These are phyloP conservation scores for Cutaneotrichosporon arboriforme DNA, from an alignment of 1,284 basidiomycete species.

Conservation along the genomic window DNA sequence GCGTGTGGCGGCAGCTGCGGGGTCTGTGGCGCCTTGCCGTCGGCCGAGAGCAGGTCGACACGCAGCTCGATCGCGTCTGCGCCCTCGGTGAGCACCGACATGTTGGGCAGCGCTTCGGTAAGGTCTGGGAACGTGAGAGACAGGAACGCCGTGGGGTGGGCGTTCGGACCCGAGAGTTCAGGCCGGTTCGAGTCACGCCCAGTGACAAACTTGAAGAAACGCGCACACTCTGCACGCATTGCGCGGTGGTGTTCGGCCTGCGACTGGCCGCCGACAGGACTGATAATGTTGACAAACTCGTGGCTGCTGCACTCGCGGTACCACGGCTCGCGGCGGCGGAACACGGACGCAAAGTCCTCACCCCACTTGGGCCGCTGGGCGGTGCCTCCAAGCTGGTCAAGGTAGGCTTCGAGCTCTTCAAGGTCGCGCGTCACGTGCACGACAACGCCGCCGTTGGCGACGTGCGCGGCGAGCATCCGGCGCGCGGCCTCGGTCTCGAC, in stretches of 20 bases:
- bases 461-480: conserved; percentile 65
- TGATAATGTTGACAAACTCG: conserved; percentile 69
- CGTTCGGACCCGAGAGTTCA: conserved; percentile 39
- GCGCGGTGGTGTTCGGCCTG: conserved; percentile 36
- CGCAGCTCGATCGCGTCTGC: conserved; percentile 90
- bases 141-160: conserved; percentile 76
- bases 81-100: conserved; percentile 72
- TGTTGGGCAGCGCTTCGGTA: conserved; percentile 60
- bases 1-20: conserved; percentile 61
- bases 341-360: conserved; percentile 74
- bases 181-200: conserved; percentile 65
- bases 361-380: conserved; percentile 77
- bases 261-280: conserved; percentile 32
- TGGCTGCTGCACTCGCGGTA: conserved; percentile 78
- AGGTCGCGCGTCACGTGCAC: conserved; percentile 67
- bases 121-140: conserved; percentile 88
- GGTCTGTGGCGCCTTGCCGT: conserved; percentile 43
- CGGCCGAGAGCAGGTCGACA: conserved; percentile 75
- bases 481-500: conserved; percentile 78
- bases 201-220: conserved; percentile 85
- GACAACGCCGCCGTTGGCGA: conserved; percentile 58
- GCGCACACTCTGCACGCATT: conserved; percentile 38
- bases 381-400: conserved; percentile 59
- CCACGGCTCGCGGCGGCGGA: conserved; percentile 75
- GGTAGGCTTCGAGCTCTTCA: conserved; percentile 68